These are phyloP conservation scores for Cladosporium sp. DNA, from an alignment of 2,329 filamentous ascomycete genomes.

Conservation along the genomic window DNA sequence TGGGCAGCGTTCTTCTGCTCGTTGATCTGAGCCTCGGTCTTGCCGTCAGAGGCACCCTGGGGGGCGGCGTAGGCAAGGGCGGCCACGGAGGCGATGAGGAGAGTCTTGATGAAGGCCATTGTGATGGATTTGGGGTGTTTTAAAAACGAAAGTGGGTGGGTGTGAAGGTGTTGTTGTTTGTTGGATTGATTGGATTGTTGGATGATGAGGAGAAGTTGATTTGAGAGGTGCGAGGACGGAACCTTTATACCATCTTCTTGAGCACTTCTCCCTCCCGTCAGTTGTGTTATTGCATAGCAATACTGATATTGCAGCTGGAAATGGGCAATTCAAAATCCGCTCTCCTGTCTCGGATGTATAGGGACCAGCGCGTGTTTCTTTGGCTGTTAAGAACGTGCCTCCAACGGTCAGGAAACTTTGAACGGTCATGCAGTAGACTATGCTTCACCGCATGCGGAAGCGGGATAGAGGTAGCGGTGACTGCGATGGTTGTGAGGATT, in stretches of 20 bases:
- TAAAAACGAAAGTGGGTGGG: not conserved
- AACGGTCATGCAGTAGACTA: too few relatives aligned
- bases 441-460: too few relatives aligned
- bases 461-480: too few relatives aligned
- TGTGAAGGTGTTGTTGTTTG: constrained; percentile 1
- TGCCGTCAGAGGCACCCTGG: constrained; percentile 1
- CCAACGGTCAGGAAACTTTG: too few relatives aligned
- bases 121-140: constrained; percentile 1
- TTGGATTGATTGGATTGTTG: constrained; percentile 4
- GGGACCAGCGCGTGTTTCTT: too few relatives aligned
- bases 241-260: constrained; percentile 3
- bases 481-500: too few relatives aligned
- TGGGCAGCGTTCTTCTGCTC: not conserved
- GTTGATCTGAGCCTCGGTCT: not conserved
- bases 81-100: constrained; percentile 11
- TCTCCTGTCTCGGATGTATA: too few relatives aligned
- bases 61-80: constrained; percentile 6
- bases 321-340: too few relatives aligned
- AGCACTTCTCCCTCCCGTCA: not conserved
- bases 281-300: constrained; percentile 8
- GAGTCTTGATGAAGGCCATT: constrained; percentile 10
- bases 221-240: not conserved
- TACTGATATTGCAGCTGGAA: too few relatives aligned
- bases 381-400: too few relatives aligned
- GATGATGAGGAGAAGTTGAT: constrained; percentile 7